A percentile compares a stretch with the other conserved stretches of the same genome.
Conservation (phyloP, 148 eudicot species). For the Spergularia bocconei region DNA sequence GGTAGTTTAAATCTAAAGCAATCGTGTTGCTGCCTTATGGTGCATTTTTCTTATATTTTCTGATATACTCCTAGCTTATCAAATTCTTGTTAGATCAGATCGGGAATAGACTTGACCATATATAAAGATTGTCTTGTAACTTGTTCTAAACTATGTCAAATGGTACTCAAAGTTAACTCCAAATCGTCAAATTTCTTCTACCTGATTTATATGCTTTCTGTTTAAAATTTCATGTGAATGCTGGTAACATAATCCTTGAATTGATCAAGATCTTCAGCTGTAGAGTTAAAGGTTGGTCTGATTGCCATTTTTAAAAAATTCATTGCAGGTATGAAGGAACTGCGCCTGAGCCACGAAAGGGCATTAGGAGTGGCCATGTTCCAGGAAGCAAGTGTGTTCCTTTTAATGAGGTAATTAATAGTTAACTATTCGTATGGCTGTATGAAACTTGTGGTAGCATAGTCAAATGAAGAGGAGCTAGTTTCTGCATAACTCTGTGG, state of each 20-base stretch:
- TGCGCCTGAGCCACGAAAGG: conserved; percentile 94
- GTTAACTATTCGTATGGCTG: too few relatives aligned
- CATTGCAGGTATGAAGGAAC: conserved; percentile 77
- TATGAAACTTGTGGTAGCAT: conserved; percentile 1
- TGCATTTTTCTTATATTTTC: background rate
- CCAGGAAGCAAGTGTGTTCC: conserved; percentile 97
- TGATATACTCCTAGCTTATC: background rate
- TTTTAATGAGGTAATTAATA: conserved; percentile 53
- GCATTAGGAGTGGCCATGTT: conserved; percentile 92
- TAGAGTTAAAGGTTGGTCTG: background rate
- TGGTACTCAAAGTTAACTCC: background rate
- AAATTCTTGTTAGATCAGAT: background rate
- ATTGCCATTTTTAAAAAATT: conserved; percentile 20
- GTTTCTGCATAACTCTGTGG: too few relatives aligned
- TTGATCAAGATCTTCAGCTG: background rate
- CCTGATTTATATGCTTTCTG: background rate
- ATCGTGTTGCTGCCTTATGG: too few relatives aligned
- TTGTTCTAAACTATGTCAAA: background rate
- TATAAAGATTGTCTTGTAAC: background rate
- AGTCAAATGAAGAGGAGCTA: background rate
- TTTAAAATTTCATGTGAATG: background rate
- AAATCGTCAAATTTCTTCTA: background rate
- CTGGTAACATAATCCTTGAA: background rate
- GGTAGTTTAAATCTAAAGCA: too few relatives aligned
- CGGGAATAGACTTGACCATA: background rate